Percentiles rank a stretch among this genome's conserved stretches.
phyloP scores from a whole-genome alignment of 2,329 filamentous ascomycete species.

The Calonectria crousiana region DNA sequence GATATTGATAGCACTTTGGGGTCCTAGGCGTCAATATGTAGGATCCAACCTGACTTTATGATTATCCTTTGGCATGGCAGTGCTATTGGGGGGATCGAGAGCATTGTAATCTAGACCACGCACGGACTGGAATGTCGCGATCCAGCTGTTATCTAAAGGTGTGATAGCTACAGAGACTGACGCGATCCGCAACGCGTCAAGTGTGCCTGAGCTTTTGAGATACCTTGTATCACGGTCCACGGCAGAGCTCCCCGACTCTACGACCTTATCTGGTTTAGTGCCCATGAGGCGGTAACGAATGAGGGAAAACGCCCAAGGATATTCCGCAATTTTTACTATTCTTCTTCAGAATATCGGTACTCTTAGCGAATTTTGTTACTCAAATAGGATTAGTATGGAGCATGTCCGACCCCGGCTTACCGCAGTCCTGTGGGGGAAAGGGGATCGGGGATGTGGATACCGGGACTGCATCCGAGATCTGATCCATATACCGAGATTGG shows the following conservation, averaged over 20 bases:
- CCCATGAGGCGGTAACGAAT: not conserved
- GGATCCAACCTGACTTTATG: not conserved
- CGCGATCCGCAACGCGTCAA: not conserved
- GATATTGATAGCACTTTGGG: not conserved
- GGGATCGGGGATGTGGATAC: constrained; percentile 5
- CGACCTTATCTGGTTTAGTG: not conserved
- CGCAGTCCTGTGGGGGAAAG: not conserved
- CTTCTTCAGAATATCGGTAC: not conserved
- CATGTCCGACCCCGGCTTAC: not conserved
- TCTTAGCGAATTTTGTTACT: not conserved
- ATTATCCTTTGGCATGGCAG: not conserved
- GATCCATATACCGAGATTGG: not conserved
- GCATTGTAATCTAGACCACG: not conserved
- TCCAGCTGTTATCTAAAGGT: not conserved
- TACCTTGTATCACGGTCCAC: not conserved
- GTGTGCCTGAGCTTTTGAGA: too few species aligned
- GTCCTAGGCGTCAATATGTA: not conserved
- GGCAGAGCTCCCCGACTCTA: not conserved
- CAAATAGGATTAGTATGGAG: not conserved
- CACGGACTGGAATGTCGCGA: not conserved
- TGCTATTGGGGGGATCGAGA: not conserved
- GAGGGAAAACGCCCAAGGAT: not conserved
- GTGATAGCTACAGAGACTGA: not conserved
- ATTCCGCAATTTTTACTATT: not conserved
- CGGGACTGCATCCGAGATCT: constrained; percentile 10